These are phyloP conservation scores for Fraxinus dipetala DNA, from an alignment of 305 asterid genomes.

Conservation along the genomic window DNA sequence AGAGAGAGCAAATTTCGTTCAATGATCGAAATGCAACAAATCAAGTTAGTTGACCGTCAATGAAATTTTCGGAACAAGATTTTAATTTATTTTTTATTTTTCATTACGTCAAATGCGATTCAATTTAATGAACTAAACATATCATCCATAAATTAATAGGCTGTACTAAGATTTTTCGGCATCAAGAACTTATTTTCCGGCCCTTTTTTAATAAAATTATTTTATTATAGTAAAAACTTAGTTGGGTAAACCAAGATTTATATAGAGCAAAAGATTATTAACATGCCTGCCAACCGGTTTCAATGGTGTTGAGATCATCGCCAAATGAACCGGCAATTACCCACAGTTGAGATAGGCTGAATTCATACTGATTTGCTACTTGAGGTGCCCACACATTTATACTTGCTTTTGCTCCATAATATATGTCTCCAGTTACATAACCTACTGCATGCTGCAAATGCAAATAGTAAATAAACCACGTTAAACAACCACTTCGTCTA, in stretches of 20 bases:
- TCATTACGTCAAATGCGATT: background rate
- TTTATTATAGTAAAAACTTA: background rate
- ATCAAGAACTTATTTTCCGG: background rate
- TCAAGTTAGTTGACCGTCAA: background rate
- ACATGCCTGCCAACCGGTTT: slow-evolving; percentile 99
- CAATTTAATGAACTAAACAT: background rate
- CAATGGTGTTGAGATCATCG: slow-evolving; percentile 95
- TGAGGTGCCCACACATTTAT: slow-evolving; percentile 84
- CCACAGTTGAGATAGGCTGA: slow-evolving; percentile 88
- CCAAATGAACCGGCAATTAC: slow-evolving; percentile 88
- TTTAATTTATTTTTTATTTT: background rate
- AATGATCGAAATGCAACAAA: background rate
- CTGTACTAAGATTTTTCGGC: background rate
- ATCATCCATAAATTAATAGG: background rate
- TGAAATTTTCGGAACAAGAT: background rate
- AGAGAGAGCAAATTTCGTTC: background rate
- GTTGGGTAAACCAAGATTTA: background rate
- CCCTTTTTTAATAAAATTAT: background rate
- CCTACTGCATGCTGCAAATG: slow-evolving; percentile 80
- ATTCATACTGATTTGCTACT: slow-evolving; percentile 65
- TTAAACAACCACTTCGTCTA: background rate
- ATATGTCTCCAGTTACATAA: slow-evolving; percentile 73
- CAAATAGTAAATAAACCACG: background rate
- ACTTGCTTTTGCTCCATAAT: slow-evolving; percentile 88
- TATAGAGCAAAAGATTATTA: background rate